phyloP scores from a whole-genome alignment of 805 yeast species.

The Wickerhamiella sergipiensis region DNA sequence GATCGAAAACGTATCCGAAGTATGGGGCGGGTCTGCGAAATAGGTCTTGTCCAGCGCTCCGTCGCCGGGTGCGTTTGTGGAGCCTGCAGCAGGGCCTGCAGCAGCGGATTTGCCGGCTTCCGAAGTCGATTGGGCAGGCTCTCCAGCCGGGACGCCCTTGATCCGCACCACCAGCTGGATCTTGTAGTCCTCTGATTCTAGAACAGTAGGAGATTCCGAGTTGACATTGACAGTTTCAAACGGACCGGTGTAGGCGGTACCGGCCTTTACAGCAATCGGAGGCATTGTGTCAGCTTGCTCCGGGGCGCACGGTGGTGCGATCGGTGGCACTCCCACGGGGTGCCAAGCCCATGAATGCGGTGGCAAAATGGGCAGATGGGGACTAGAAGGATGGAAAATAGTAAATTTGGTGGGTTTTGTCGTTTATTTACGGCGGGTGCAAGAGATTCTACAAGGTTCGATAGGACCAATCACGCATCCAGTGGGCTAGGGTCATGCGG shows the following conservation, averaged over 20 bases:
- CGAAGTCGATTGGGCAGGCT: background rate
- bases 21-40: conserved; percentile 18
- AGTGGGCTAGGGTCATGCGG: background rate
- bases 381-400: too few relatives aligned
- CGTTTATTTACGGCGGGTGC: too few relatives aligned
- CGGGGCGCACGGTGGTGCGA: background rate
- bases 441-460: background rate
- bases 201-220: conserved; percentile 25
- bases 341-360: too few relatives aligned
- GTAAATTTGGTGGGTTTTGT: too few relatives aligned
- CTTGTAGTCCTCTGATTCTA: conserved; percentile 29
- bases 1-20: conserved; percentile 24
- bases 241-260: conserved; percentile 13
- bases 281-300: conserved; percentile 2
- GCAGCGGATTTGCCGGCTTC: background rate
- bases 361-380: background rate
- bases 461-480: background rate
- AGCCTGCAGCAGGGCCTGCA: background rate
- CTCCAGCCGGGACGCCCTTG: conserved; percentile 26
- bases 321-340: too few relatives aligned
- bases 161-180: conserved; percentile 32
- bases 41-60: conserved; percentile 15
- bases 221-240: conserved; percentile 32
- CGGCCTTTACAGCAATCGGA: conserved; percentile 11
- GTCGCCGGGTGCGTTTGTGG: conserved; percentile 1